Evolutionary conservation across 2,329 filamentous ascomycete genomes (phyloP).

Genomic region (Colletotrichum orchidophilum): DNA sequence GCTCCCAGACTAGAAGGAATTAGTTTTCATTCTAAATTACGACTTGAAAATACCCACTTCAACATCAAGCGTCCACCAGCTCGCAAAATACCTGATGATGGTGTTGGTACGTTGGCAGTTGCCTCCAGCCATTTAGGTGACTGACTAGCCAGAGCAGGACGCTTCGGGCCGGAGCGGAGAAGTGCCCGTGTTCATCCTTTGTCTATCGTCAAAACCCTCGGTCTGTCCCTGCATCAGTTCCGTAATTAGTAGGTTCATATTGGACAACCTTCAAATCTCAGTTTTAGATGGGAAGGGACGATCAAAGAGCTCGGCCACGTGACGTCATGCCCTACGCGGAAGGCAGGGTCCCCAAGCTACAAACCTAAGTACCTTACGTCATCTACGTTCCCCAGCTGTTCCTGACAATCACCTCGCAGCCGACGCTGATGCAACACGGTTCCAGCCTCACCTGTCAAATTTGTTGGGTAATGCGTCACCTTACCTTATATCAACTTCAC

Average conservation of each 20-base stretch:
- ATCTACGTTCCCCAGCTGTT: conserved; percentile 23
- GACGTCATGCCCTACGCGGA: conserved; percentile 23
- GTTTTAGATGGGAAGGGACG: neutral
- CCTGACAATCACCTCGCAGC: conserved; percentile 3
- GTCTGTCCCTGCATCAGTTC: neutral
- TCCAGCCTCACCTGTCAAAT: conserved; percentile 3
- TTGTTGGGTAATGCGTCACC: conserved; percentile 5
- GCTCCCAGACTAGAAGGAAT: too few species aligned
- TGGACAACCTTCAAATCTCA: neutral
- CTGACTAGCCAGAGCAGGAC: neutral
- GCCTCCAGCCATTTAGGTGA: neutral
- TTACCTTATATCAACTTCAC: neutral
- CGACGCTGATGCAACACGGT: neutral
- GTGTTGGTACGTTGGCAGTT: too few species aligned
- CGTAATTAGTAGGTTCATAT: too few species aligned
- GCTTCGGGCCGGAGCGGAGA: neutral
- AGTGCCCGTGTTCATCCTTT: neutral
- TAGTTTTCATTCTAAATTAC: too few species aligned
- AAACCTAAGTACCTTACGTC: conserved; percentile 20
- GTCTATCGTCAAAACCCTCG: too few species aligned
- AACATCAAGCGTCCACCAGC: neutral
- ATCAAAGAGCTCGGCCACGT: conserved; percentile 7
- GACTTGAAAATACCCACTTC: too few species aligned
- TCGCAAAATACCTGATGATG: neutral
- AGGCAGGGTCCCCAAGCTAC: neutral